Conservation (phyloP, 345 rosid genomes). For the Arabidopsis suecica region DNA sequence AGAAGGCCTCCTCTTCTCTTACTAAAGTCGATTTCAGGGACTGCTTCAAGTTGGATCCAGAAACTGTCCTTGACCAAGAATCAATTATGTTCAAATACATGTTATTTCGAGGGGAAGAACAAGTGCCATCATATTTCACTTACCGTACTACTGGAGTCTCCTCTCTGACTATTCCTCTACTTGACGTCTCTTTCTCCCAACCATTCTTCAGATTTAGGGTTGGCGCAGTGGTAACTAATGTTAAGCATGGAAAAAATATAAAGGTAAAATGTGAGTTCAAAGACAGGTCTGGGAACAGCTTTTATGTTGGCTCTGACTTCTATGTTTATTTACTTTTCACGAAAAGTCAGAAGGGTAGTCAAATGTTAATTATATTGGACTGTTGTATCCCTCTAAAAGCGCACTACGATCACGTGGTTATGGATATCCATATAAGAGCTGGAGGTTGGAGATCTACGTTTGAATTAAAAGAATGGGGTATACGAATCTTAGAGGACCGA, state of each 20-base stretch:
- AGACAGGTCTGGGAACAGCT: background rate
- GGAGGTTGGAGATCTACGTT: background rate
- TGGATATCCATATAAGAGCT: no score
- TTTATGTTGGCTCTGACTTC: background rate
- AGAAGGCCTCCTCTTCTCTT: background rate
- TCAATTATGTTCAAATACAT: background rate
- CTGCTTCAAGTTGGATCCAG: background rate
- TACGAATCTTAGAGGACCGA: background rate
- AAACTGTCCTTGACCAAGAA: background rate
- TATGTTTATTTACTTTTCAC: background rate
- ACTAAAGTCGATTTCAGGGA: background rate
- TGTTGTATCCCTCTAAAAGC: background rate
- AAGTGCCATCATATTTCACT: slow-evolving; percentile 13
- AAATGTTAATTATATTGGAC: background rate
- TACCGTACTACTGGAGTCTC: background rate
- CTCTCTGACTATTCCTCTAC: background rate
- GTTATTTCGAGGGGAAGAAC: background rate
- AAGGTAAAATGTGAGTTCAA: background rate
- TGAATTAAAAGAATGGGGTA: background rate
- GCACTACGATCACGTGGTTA: background rate
- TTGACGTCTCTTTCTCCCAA: background rate
- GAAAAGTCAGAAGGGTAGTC: background rate
- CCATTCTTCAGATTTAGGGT: background rate
- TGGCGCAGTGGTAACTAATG: background rate
- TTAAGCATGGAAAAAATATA: background rate